Base-by-base conservation (phyloP, 2,329 filamentous ascomycete genomes). In the Acephala macrosclerotiorum region DNA sequence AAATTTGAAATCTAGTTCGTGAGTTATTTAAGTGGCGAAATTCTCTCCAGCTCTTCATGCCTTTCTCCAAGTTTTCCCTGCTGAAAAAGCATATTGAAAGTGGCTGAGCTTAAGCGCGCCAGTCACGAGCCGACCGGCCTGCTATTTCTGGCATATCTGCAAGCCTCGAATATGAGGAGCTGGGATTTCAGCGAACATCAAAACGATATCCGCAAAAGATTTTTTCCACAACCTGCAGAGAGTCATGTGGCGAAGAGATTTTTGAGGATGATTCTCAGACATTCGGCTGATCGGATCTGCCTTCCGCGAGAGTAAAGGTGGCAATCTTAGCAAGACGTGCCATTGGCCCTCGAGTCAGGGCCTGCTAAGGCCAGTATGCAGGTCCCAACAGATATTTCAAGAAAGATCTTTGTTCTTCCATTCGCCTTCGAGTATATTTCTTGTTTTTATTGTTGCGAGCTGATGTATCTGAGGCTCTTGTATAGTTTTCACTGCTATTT, bases 11-110 rank as follows among this genome's bases (percentile, higher is more conserved):
- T 26, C 11, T 20, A 49, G 25, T 20, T 26, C 3, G 20, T 25
- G 45, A 49, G 45, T n/a, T 49, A 25, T 22, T 49, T 49, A 26
- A 49, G n/a, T 49, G n/a, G 45, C 45, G 9, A 22, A 49, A 20
- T 11, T 25, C 20, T 14, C 45, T 12, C 45, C 38, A 42, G 3
- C 11, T 25, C n/a, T 49, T 49, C 20, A 25, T 3, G 7, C 14
- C 16, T 42, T 18, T 42, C 14, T 16, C 16, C 12, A 42, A 42
- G n/a, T 42, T 49, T 16, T 20, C 12, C 9, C 6, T 22, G 45
- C 7, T 49, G 45, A 49, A 25, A 25, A 49, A 25, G 11, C 6
- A 49, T 49, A n/a, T 2, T 22, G 18, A 22, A 20, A 20, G 20
- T 25, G 45, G 20, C 20, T 49, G 45, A 22, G 45, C 45, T 49